Evolutionary conservation across 1,284 basidiomycete species (phyloP).

Genomic region (Golubevia sp.): DNA sequence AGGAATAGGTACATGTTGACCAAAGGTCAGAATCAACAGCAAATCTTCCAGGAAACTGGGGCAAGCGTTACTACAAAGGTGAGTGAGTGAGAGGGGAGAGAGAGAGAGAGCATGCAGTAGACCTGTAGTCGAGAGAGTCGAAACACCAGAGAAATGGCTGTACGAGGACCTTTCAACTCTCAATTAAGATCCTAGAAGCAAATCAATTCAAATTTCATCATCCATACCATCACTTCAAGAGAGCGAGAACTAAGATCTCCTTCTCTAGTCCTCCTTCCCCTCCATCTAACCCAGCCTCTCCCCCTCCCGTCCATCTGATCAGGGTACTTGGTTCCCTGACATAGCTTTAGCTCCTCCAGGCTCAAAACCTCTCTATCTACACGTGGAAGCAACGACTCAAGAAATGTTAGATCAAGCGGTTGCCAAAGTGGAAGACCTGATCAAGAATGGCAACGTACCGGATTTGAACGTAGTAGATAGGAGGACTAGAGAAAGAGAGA

Average conservation of each 20-base stretch:
- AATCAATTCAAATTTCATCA: no score
- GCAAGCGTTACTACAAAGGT: slow-evolving; percentile 48
- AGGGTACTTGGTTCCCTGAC: slow-evolving; percentile 76
- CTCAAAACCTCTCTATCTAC: slow-evolving; percentile 79
- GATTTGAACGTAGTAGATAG: not conserved
- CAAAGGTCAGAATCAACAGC: slow-evolving; percentile 86
- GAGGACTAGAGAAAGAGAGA: no score
- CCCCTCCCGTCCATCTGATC: not conserved
- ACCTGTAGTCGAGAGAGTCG: not conserved
- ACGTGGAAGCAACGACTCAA: slow-evolving; percentile 81
- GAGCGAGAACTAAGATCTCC: no score
- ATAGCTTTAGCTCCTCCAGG: slow-evolving; percentile 36
- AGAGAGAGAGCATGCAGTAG: not conserved
- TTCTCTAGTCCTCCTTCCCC: no score
- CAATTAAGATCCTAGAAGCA: slow-evolving; percentile 1
- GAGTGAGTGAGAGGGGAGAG: no score
- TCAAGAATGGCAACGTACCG: slow-evolving; percentile 72
- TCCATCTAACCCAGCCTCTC: not conserved
- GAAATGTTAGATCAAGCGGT: slow-evolving; percentile 81
- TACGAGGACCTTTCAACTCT: not conserved
- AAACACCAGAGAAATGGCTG: not conserved
- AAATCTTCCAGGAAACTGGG: slow-evolving; percentile 68
- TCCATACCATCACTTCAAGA: no score
- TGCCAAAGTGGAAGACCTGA: slow-evolving; percentile 81
- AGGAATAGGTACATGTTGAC: slow-evolving; percentile 94